Conservation (phyloP, 2,329 filamentous ascomycete species). For the Penicillium paneum region DNA sequence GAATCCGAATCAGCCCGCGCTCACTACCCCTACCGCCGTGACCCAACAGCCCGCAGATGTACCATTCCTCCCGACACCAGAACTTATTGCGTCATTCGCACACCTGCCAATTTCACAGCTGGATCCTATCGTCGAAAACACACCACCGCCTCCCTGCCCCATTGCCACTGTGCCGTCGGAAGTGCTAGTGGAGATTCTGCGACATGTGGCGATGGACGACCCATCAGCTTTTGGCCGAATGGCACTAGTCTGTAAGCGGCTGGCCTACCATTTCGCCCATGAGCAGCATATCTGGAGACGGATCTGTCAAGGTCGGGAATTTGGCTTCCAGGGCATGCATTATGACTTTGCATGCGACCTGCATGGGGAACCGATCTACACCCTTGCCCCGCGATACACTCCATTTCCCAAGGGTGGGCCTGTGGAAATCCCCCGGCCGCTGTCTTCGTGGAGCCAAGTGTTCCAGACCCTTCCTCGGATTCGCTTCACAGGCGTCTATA, state of each 20-base stretch:
- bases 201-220: conserved; percentile 70
- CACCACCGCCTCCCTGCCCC: conserved; percentile 72
- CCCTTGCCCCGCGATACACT: conserved; percentile 33
- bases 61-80: conserved; percentile 52
- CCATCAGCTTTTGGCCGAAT: conserved; percentile 73
- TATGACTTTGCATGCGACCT: conserved; percentile 68
- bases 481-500: conserved; percentile 94
- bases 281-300: conserved; percentile 86
- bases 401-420: conserved; percentile 31
- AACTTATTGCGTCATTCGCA: conserved; percentile 76
- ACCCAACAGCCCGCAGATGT: conserved; percentile 57
- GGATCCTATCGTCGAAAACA: conserved; percentile 67
- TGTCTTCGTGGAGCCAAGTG: conserved; percentile 61
- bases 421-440: conserved; percentile 34
- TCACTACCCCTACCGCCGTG: conserved; percentile 53
- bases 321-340: conserved; percentile 80
- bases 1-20: conserved; percentile 40
- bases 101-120: conserved; percentile 64
- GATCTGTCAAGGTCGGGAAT: conserved; percentile 65
- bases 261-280: conserved; percentile 79
- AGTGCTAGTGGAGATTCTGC: conserved; percentile 75
- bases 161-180: conserved; percentile 77
- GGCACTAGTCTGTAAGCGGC: conserved; percentile 76
- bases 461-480: conserved; percentile 80
- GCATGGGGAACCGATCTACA: conserved; percentile 45